phyloP scores from a whole-genome alignment of 192 early-diverging fungal genomes.

The Coemansia sp. region DNA sequence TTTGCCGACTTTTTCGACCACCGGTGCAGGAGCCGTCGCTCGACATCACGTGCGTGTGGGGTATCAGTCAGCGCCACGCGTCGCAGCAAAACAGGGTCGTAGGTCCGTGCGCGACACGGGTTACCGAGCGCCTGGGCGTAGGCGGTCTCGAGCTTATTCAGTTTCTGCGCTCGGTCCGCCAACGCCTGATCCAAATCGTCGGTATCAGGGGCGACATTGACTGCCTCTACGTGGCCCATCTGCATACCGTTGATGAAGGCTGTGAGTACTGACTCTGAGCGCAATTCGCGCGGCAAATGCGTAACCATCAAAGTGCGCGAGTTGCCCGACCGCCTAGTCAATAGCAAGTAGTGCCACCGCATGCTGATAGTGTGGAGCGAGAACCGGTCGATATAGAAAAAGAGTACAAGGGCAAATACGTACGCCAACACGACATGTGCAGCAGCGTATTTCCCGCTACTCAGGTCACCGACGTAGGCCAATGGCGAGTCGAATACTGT shows the following conservation, averaged over 20 bases:
- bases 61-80: conserved; percentile 34
- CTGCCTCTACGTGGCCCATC: conserved; percentile 65
- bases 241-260: conserved; percentile 65
- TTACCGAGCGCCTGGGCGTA: conserved; percentile 69
- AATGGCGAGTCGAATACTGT: conserved; percentile 53
- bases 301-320: conserved; percentile 72
- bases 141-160: conserved; percentile 60
- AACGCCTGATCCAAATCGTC: conserved; percentile 60
- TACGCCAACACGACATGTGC: conserved; percentile 49
- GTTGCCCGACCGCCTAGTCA: conserved; percentile 46
- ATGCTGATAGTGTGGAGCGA: conserved; percentile 51
- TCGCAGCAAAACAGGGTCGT: conserved; percentile 61
- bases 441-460: conserved; percentile 24
- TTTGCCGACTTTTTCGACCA: conserved; percentile 27
- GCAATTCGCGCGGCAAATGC: conserved; percentile 65
- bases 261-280: conserved; percentile 55
- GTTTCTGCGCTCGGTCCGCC: conserved; percentile 32
- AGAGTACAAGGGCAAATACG: conserved; percentile 45
- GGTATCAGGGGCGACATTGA: conserved; percentile 62
- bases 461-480: conserved; percentile 25
- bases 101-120: conserved; percentile 64
- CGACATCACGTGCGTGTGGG: conserved; percentile 34
- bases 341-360: conserved; percentile 58
- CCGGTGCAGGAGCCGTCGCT: conserved; percentile 31
- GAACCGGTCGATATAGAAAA: conserved; percentile 56